These are phyloP conservation scores for Penicillium sp. DNA, from an alignment of 2,329 filamentous ascomycete genomes.

Conservation along the genomic window DNA sequence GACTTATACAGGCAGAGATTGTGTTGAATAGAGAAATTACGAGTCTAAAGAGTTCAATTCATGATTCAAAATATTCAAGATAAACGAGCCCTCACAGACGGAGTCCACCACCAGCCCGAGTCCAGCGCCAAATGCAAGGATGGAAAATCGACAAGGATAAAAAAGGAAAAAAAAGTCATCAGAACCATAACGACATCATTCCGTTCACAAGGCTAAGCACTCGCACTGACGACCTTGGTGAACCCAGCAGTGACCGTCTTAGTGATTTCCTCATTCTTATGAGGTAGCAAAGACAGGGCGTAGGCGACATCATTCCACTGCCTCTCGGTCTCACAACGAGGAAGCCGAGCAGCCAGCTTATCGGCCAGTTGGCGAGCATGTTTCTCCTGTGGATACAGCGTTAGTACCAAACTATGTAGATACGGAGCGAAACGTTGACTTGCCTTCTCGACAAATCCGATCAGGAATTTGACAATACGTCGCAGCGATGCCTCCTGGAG, in stretches of 20 bases:
- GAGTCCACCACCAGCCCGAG: conserved; percentile 1
- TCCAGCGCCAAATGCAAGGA: conserved; percentile 1
- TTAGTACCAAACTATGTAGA: background rate
- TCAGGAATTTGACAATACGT: conserved; percentile 83
- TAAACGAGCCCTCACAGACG: conserved; percentile 4
- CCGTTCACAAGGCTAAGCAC: conserved; percentile 43
- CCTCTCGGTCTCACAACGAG: conserved; percentile 81
- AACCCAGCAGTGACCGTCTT: conserved; percentile 43
- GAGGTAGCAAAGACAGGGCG: conserved; percentile 79
- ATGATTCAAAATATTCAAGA: background rate
- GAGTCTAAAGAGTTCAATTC: background rate
- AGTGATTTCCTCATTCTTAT: conserved; percentile 51
- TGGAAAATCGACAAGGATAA: too few relatives aligned
- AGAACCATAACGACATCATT: conserved; percentile 12
- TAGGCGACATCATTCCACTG: conserved; percentile 98
- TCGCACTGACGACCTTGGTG: conserved; percentile 61
- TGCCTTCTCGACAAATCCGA: conserved; percentile 97
- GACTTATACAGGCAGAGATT: background rate
- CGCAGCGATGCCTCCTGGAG: conserved; percentile 81
- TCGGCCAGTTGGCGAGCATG: conserved; percentile 90
- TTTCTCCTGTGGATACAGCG: conserved; percentile 64
- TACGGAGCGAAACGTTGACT: conserved; percentile 19
- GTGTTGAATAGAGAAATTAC: background rate
- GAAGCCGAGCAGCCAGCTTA: conserved; percentile 81
- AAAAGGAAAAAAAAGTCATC: conserved; percentile 8